Evolutionary conservation across 495 filamentous ascomycete species (phyloP).

Genomic region (Amniculicola lignicola): DNA sequence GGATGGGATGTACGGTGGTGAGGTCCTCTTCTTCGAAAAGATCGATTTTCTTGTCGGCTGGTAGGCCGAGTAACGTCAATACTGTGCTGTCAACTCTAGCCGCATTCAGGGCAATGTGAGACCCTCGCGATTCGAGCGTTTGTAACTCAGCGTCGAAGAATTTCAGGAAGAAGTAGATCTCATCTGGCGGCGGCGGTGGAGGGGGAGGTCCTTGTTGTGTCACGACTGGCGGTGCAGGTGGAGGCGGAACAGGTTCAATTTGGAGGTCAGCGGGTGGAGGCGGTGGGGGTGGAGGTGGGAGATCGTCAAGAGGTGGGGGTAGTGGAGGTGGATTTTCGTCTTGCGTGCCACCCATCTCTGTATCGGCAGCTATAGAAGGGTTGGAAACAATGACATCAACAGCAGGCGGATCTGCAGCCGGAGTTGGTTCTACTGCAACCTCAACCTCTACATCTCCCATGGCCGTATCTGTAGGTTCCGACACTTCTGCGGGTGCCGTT

Average conservation of each 20-base stretch:
- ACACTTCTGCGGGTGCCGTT: not conserved
- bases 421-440: constrained; percentile 4
- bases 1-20: constrained; percentile 20
- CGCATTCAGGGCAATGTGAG: constrained; percentile 25
- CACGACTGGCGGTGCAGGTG: constrained; percentile 10
- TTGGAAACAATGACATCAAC: constrained; percentile 22
- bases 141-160: constrained; percentile 34
- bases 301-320: constrained; percentile 1
- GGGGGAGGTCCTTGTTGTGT: not conserved
- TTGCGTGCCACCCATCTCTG: constrained; percentile 33
- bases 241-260: constrained; percentile 2
- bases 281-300: constrained; percentile 1
- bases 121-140: constrained; percentile 28
- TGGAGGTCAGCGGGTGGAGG: constrained; percentile 6
- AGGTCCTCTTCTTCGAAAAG: constrained; percentile 35
- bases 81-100: constrained; percentile 28
- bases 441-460: constrained; percentile 22
- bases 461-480: constrained; percentile 6
- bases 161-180: constrained; percentile 40
- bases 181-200: constrained; percentile 18
- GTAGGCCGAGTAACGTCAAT: constrained; percentile 20
- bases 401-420: constrained; percentile 18
- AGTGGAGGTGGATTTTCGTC: constrained; percentile 16
- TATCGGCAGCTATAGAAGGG: constrained; percentile 6
- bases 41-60: constrained; percentile 24